phyloP scores from a whole-genome alignment of 2,329 filamentous ascomycete genomes.

The Cladosporium halotolerans region DNA sequence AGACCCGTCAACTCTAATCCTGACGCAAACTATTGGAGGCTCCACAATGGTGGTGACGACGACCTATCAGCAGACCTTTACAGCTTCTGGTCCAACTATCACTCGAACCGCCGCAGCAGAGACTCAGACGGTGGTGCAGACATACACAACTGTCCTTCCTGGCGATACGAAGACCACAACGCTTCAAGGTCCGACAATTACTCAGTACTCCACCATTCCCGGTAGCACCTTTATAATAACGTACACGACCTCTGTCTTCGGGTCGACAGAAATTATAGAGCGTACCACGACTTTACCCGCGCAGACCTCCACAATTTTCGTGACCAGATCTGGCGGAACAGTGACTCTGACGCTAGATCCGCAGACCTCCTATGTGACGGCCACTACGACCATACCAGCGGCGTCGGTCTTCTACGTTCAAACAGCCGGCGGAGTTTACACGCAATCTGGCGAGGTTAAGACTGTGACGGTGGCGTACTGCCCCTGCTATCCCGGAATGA shows the following conservation, averaged over 20 bases:
- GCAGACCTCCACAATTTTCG: neutral
- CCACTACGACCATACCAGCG: constrained; percentile 5
- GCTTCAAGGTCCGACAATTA: neutral
- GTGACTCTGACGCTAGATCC: neutral
- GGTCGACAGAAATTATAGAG: neutral
- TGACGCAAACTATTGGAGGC: neutral
- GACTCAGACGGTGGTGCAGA: neutral
- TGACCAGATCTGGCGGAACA: neutral
- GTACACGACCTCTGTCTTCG: neutral
- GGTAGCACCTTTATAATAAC: neutral
- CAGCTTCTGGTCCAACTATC: neutral
- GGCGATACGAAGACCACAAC: neutral
- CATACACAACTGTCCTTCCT: neutral
- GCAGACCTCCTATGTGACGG: constrained; percentile 5
- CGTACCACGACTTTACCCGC: neutral
- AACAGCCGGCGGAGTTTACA: neutral
- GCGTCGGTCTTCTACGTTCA: constrained; percentile 7
- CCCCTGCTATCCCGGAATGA: constrained; percentile 9
- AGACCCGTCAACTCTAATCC: neutral
- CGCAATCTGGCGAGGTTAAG: neutral
- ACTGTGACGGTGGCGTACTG: constrained; percentile 10
- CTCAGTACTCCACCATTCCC: neutral
- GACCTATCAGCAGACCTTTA: constrained; percentile 1
- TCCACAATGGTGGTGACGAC: neutral
- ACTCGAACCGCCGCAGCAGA: neutral